Conservation (phyloP, 176 grass and related monocot species). For the Oryza longistaminata region DNA sequence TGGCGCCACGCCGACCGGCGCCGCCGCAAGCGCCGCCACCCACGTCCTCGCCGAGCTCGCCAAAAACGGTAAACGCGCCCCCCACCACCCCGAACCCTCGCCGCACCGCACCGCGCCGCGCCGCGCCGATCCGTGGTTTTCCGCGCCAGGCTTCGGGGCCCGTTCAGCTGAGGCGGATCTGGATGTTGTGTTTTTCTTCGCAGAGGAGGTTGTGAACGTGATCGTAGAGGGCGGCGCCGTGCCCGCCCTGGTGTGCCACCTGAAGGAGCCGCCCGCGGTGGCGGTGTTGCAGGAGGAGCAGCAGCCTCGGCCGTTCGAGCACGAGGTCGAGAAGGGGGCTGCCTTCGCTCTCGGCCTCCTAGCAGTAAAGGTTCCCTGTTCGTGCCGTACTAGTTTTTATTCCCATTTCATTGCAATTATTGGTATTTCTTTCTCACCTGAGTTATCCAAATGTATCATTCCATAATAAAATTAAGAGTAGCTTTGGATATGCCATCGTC, state of each 20-base stretch:
- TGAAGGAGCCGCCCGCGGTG: conserved; percentile 57
- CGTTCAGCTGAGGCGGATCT: conserved; percentile 51
- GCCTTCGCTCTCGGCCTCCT: conserved; percentile 97
- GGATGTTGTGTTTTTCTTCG: conserved; percentile 16
- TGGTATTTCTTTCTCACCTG: neutral
- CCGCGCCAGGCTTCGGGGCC: neutral
- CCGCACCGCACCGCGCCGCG: neutral
- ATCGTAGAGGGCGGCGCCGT: conserved; percentile 94
- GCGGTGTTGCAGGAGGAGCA: conserved; percentile 49
- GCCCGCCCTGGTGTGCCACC: conserved; percentile 76
- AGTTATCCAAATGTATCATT: neutral
- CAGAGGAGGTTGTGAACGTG: conserved; percentile 93
- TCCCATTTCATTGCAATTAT: conserved; percentile 15
- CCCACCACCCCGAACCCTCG: neutral
- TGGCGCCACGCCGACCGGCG: conserved; percentile 84
- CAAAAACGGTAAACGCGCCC: conserved; percentile 66
- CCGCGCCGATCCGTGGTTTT: conserved; percentile 28
- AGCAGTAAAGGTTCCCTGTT: conserved; percentile 72
- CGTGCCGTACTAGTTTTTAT: neutral
- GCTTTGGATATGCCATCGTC: neutral
- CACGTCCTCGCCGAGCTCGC: conserved; percentile 86
- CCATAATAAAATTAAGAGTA: neutral
- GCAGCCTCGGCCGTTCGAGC: conserved; percentile 67
- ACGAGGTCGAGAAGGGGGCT: conserved; percentile 96
- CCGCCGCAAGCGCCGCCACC: conserved; percentile 79